Base-by-base conservation (phyloP, 345 rosid species). In the Physaria fendleri region DNA sequence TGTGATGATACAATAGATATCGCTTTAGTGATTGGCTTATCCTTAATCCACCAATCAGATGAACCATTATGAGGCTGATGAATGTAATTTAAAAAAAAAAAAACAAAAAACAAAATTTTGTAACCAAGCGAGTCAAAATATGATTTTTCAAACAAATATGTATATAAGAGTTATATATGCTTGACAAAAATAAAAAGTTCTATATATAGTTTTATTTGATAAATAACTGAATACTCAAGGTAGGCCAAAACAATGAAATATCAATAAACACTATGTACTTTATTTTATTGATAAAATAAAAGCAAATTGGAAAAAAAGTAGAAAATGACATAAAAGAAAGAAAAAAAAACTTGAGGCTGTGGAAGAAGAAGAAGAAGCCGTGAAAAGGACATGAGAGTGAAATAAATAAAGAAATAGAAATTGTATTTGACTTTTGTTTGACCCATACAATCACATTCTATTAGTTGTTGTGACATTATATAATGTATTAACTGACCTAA, bases 11-110 rank as follows among this genome's bases (percentile, higher is more conserved):
- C 20, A 62, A 45, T 18, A 47, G 15, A 10, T 33, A 47, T 47
- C 5, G 42, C 25, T 57, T 48, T 38, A 44, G 57, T 62, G 59
- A 69, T 62, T 69, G 74, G 74, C 64, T 69, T 69, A 69, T 69
- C 74, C 74, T 69, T 62, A 62, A 62, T 55, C 44, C 45, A 45
- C 63, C 68, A 69, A 69, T 69, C 68, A 62, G 34, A 7, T 41
- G 38, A 22, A 39, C 68, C 30, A 62, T 62, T 32, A 46, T 62
- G 69, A 69, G 37, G 37, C 37, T 5, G 37, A 32, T 6, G 50
- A 6, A 12, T 43, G 13, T 42, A 43, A 35, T 8, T 6, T 0
- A 0, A 35, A 5, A 16, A 39, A 39, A 3, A 6, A 16, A 17
- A 9, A 18, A 1, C 18, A 13, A 47, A 29, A 47, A 8, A 12